Evolutionary conservation across 441 rosid species (phyloP).

Genomic region (Adansonia gregorii): DNA sequence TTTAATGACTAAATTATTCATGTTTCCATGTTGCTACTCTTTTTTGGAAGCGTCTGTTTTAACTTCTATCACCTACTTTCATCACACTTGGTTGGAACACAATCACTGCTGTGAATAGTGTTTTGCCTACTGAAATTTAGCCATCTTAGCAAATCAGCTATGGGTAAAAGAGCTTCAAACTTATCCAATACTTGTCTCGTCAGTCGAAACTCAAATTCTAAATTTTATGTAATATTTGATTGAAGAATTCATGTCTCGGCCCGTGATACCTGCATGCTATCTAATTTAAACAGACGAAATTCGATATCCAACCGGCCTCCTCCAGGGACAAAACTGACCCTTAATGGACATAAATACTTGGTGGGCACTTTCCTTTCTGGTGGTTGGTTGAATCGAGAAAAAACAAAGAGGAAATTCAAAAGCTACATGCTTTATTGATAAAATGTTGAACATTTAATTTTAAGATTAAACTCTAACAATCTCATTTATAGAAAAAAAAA

Average conservation of each 20-base stretch:
- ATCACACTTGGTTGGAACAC: background rate
- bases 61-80: background rate
- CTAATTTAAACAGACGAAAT: background rate
- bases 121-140: background rate
- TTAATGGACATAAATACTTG: background rate
- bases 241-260: too few species aligned
- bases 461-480: too few species aligned
- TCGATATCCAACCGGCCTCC: background rate
- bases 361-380: background rate
- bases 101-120: background rate
- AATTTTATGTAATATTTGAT: too few species aligned
- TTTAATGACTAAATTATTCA: too few species aligned
- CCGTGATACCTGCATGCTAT: background rate
- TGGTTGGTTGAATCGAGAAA: background rate
- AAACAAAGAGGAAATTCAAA: too few species aligned
- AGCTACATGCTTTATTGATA: too few species aligned
- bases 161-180: background rate
- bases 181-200: background rate
- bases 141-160: background rate
- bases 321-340: background rate
- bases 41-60: too few species aligned
- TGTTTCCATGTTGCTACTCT: too few species aligned
- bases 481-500: too few species aligned
- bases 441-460: too few species aligned
- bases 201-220: too few species aligned